These are phyloP conservation scores for Trypanosomatidae sp. DNA, from an alignment of 208 protist species.

Conservation along the genomic window DNA sequence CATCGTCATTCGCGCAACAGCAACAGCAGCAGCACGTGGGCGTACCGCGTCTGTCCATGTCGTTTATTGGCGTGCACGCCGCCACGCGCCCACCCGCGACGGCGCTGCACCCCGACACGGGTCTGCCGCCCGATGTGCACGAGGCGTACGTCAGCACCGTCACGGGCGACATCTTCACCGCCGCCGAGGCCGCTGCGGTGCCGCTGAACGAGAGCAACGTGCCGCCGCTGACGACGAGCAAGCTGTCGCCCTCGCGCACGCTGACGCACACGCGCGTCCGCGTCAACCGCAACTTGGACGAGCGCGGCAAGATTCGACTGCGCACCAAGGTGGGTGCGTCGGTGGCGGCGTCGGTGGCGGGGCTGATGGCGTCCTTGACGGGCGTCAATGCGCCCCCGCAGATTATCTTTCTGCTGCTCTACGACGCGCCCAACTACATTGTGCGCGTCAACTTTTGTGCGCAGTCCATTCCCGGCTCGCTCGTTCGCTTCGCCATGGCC, in stretches of 20 bases:
- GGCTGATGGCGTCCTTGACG: constrained; percentile 36
- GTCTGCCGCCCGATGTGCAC: constrained; percentile 17
- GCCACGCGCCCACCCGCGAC: too few species aligned
- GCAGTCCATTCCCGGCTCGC: constrained; percentile 33
- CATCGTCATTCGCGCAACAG: too few species aligned
- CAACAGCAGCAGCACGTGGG: too few species aligned
- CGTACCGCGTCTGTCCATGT: too few species aligned
- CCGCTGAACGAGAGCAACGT: constrained; percentile 28
- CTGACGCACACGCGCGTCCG: constrained; percentile 48
- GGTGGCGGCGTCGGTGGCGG: constrained; percentile 24
- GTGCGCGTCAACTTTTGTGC: constrained; percentile 41
- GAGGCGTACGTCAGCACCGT: constrained; percentile 36
- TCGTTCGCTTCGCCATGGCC: constrained; percentile 30
- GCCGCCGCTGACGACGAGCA: constrained; percentile 28
- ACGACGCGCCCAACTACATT: constrained; percentile 44
- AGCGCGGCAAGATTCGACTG: constrained; percentile 37
- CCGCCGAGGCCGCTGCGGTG: constrained; percentile 15
- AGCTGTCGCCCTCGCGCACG: constrained; percentile 30
- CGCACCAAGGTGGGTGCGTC: constrained; percentile 25
- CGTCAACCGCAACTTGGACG: constrained; percentile 47
- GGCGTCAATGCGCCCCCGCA: constrained; percentile 39
- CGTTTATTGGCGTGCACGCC: too few species aligned
- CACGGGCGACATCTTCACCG: constrained; percentile 17
- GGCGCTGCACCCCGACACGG: too few species aligned
- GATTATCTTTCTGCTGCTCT: constrained; percentile 49